Evolutionary conservation across 2,329 filamentous ascomycete species (phyloP).

Genomic region (Teratosphaeria epicoccoides): DNA sequence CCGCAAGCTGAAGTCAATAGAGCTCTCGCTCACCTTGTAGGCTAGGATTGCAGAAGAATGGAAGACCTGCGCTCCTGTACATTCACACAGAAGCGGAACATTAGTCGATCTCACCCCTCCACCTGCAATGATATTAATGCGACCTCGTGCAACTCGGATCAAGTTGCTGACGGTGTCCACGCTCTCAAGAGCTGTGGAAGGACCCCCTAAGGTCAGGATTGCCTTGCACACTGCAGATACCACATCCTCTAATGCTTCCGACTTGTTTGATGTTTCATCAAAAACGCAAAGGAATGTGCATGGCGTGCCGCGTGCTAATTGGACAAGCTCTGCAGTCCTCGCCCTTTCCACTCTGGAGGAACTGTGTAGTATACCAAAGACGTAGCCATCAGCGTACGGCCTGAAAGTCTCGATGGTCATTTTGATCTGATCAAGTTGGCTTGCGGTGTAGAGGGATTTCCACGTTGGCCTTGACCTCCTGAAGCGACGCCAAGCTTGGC

Average conservation of each 20-base stretch:
- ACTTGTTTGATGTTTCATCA: constrained; percentile 30
- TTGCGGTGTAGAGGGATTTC: constrained; percentile 34
- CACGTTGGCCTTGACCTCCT: constrained; percentile 21
- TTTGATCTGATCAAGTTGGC: constrained; percentile 37
- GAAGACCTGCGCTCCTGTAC: constrained; percentile 7
- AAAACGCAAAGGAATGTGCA: constrained; percentile 49
- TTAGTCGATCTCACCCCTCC: constrained; percentile 41
- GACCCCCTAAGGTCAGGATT: constrained; percentile 41
- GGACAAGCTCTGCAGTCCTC: constrained; percentile 34
- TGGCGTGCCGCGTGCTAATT: constrained; percentile 30
- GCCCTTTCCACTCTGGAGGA: constrained; percentile 29
- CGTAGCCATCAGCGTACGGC: constrained; percentile 36
- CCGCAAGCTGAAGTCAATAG: not conserved
- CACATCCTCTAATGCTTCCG: constrained; percentile 28
- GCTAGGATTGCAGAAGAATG: constrained; percentile 15
- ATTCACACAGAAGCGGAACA: constrained; percentile 23
- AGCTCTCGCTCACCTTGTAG: constrained; percentile 1
- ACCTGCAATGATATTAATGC: constrained; percentile 39
- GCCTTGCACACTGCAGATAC: constrained; percentile 34
- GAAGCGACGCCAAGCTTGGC: constrained; percentile 23
- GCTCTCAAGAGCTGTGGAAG: constrained; percentile 27
- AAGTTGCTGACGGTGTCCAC: constrained; percentile 24
- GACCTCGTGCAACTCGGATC: constrained; percentile 20
- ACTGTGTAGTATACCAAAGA: constrained; percentile 39
- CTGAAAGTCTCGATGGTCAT: constrained; percentile 29